Conservation (phyloP, 257 asterid species). For the Eustoma russellianum region DNA sequence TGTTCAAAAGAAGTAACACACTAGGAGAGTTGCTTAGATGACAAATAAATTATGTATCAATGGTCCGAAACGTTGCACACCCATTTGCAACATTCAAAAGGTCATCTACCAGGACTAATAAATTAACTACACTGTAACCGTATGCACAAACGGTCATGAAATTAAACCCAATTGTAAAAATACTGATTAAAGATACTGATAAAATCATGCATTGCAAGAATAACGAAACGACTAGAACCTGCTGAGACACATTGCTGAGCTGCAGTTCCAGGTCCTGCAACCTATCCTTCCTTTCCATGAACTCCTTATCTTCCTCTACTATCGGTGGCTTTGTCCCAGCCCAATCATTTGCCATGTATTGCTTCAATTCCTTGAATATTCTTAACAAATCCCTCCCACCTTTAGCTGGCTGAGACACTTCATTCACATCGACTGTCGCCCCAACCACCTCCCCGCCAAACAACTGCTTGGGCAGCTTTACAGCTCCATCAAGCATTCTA, state of each 20-base stretch:
- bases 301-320: conserved; percentile 82
- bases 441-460: conserved; percentile 30
- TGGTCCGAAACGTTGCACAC: too few species aligned
- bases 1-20: too few species aligned
- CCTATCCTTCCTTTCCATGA: conserved; percentile 57
- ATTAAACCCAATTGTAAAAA: background rate
- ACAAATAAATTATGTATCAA: too few species aligned
- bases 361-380: conserved; percentile 84
- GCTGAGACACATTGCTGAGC: conserved; percentile 81
- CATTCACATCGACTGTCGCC: conserved; percentile 33
- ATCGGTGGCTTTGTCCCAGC: conserved; percentile 59
- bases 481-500: conserved; percentile 57
- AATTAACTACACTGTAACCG: background rate
- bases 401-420: conserved; percentile 53
- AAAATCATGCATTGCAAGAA: background rate
- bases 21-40: too few species aligned
- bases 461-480: conserved; percentile 52
- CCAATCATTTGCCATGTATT: conserved; percentile 89
- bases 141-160: background rate
- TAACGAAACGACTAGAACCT: conserved; percentile 38
- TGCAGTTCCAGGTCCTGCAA: conserved; percentile 79
- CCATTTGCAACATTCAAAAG: too few species aligned
- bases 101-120: background rate
- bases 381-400: conserved; percentile 75
- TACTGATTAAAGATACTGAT: background rate